Conservation (phyloP, 2,329 filamentous ascomycete genomes). For the Thielaviopsis punctulata region DNA sequence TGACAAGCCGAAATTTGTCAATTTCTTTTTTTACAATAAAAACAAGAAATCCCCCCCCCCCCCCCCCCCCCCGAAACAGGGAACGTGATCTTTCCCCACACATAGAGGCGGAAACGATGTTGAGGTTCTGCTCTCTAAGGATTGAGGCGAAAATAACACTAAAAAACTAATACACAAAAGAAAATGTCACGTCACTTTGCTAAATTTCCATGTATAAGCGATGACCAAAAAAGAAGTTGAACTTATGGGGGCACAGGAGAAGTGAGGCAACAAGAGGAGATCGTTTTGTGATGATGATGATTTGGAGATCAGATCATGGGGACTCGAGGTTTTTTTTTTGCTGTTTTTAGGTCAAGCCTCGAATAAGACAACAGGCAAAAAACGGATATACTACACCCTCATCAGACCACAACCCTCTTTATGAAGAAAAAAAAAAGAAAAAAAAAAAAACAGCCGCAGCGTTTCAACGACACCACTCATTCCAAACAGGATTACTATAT, state of each 20-base stretch:
- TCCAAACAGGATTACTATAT: too few relatives aligned
- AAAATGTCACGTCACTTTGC: neutral
- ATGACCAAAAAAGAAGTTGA: neutral
- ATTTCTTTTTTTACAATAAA: too few relatives aligned
- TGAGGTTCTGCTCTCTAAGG: neutral
- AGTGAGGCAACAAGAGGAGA: too few relatives aligned
- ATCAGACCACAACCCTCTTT: too few relatives aligned
- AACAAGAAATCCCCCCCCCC: too few relatives aligned
- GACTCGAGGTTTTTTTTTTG: neutral
- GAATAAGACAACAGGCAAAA: neutral
- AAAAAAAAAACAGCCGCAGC: slow-evolving; percentile 6
- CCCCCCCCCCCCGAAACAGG: too few relatives aligned
- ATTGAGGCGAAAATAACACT: neutral
- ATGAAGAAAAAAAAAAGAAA: slow-evolving; percentile 10
- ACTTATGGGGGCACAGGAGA: neutral
- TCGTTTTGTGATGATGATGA: neutral
- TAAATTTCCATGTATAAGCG: neutral
- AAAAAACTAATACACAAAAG: too few relatives aligned
- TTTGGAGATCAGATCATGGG: neutral
- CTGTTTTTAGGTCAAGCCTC: neutral
- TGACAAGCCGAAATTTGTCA: too few relatives aligned
- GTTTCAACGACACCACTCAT: too few relatives aligned
- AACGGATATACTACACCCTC: slow-evolving; percentile 8
- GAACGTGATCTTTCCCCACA: neutral
- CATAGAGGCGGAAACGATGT: neutral